A percentile compares a stretch with the other conserved stretches of the same genome.
These are phyloP conservation scores for Russula brevipes DNA, from an alignment of 768 basidiomycete species.

Conservation along the genomic window DNA sequence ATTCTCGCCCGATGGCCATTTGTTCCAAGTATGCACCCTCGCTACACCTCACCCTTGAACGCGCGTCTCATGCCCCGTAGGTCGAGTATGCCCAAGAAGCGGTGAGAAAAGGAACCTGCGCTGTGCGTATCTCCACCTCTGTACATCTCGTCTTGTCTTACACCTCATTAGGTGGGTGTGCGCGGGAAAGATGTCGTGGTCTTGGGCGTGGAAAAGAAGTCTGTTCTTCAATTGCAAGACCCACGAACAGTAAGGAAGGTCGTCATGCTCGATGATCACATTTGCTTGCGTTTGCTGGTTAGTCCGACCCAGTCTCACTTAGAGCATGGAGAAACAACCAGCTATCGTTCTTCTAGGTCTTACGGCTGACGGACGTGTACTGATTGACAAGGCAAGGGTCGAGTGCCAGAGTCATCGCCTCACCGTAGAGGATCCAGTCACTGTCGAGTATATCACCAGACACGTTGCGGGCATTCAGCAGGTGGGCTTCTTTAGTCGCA, in stretches of 20 bases:
- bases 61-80: conserved; percentile 41
- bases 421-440: conserved; percentile 97
- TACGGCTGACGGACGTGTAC: conserved; percentile 93
- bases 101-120: conserved; percentile 94
- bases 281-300: conserved; percentile 98
- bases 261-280: conserved; percentile 96
- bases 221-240: conserved; percentile 94
- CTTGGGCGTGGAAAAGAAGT: conserved; percentile 98
- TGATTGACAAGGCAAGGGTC: conserved; percentile 96
- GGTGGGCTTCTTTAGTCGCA: conserved; percentile 40
- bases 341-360: conserved; percentile 53
- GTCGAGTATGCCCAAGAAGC: conserved; percentile 99
- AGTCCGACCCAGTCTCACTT: conserved; percentile 26
- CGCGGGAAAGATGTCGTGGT: conserved; percentile 93
- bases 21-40: conserved; percentile 71
- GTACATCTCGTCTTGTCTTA: not conserved
- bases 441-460: conserved; percentile 96
- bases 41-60: not conserved
- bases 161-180: conserved; percentile 73
- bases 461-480: conserved; percentile 99
- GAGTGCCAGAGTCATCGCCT: conserved; percentile 97
- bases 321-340: conserved; percentile 10
- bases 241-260: conserved; percentile 97
- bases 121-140: conserved; percentile 48
- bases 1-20: conserved; percentile 97